Evolutionary conservation across 352 stramenopile species (phyloP).

Genomic region (Pythium rishiriense): DNA sequence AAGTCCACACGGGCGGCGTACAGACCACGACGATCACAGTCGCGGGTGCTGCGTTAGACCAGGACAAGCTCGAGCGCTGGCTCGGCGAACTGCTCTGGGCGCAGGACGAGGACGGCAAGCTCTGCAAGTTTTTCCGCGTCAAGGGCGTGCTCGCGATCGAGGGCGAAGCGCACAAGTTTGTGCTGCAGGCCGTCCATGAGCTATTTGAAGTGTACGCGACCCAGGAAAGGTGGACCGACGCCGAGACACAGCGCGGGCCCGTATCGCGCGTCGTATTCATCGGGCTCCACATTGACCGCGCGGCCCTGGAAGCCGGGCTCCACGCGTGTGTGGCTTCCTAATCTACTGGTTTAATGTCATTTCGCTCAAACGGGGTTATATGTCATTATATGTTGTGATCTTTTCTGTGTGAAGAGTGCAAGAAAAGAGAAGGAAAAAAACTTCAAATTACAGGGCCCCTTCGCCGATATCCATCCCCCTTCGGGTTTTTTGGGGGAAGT

Average conservation of each 20-base stretch:
- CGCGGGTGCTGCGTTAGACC: conserved; percentile 34
- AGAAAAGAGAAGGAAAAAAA: no score
- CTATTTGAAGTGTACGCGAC: conserved; percentile 77
- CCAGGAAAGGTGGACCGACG: conserved; percentile 49
- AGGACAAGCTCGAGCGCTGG: conserved; percentile 69
- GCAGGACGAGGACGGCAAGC: conserved; percentile 34
- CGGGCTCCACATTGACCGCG: conserved; percentile 50
- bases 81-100: conserved; percentile 73
- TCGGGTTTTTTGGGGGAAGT: background rate
- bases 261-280: conserved; percentile 74
- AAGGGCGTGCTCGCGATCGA: conserved; percentile 70
- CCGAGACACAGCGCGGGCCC: conserved; percentile 11
- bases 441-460: conserved; percentile 14
- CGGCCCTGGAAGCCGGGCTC: conserved; percentile 39
- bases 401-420: no score
- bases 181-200: conserved; percentile 83
- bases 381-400: conserved; percentile 27
- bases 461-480: conserved; percentile 11
- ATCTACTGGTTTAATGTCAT: conserved; percentile 15
- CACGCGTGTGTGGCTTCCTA: conserved; percentile 32
- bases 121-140: conserved; percentile 63
- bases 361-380: conserved; percentile 19
- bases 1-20: conserved; percentile 61
- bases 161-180: conserved; percentile 60
- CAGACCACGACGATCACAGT: conserved; percentile 69